Evolutionary conservation across 1,284 basidiomycete genomes (phyloP), one percentile per base, ranked within the genome.

Genomic region (Cutaneotrichosporon sp.): DNA sequence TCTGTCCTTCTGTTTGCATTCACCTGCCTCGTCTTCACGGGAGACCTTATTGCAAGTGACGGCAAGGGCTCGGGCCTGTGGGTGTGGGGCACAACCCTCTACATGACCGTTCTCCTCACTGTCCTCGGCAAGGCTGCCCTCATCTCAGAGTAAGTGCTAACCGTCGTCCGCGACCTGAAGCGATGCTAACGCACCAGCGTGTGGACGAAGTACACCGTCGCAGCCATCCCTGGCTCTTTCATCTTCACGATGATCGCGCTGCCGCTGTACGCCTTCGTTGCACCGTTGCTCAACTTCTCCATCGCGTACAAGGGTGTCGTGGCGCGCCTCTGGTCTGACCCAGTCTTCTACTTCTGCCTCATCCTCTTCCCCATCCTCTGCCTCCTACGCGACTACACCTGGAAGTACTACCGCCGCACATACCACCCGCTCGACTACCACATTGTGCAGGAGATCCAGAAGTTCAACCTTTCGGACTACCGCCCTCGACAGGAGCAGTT

Each of bases 131-230:
- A 98, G 74, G 96, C 96, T 8, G 94, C 94, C 2, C 76, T 99
- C 52, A 88, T 98, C 46, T 97, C 94, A 7, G 94, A 98, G 91
- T 96, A 70, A 67, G 90, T 81, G 29, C 8, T 16, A n/a, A n/a
- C 16, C 29, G n/a, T 14, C 5, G 4, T n/a, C 3, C 9, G 2
- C 4, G 5, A 14, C 5, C n/a, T 22, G 0, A 2, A 17, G 4
- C 31, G 5, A 24, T 19, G 5, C 26, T 39, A 10, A 41, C 27
- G 29, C n/a, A 22, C 27, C 19, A 96, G 91, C 64, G 75, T 98
- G n/a, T 99, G 94, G 96, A 97, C 94, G 3, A 97, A 98, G 71
- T 98, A 97, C 72, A 97, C 93, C 3, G 87, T 93, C 34, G 89
- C 90, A 42, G 90, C 93, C 5, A 97, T 97, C 49, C 96, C 94